Conservation (phyloP, 352 stramenopile species). For the Peronospora tabacina region DNA sequence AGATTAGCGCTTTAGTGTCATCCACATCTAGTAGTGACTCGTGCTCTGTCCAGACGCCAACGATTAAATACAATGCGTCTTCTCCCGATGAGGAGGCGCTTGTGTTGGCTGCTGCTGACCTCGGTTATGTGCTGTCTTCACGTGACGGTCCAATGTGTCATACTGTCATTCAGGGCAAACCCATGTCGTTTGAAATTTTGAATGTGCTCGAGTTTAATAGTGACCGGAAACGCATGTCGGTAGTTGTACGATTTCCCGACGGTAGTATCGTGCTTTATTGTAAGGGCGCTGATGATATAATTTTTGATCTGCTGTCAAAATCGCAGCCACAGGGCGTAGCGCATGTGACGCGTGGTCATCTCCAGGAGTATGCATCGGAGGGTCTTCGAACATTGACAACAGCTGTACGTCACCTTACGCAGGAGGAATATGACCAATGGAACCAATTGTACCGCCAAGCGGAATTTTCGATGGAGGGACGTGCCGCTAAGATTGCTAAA, state of each 20-base stretch:
- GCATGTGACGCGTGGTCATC: conserved; percentile 72
- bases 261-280: conserved; percentile 75
- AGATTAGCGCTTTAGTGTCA: conserved; percentile 35
- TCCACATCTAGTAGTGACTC: conserved; percentile 18
- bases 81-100: conserved; percentile 81
- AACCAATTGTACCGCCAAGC: conserved; percentile 61
- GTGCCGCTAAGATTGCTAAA: conserved; percentile 64
- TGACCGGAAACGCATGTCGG: conserved; percentile 97
- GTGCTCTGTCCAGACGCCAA: conserved; percentile 10
- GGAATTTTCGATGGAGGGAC: conserved; percentile 64
- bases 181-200: conserved; percentile 88
- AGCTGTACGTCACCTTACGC: conserved; percentile 54
- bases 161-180: conserved; percentile 51
- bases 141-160: conserved; percentile 66
- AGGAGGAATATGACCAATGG: conserved; percentile 75
- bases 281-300: conserved; percentile 75
- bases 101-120: conserved; percentile 62
- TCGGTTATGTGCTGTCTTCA: conserved; percentile 59
- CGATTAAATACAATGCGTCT: conserved; percentile 77
- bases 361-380: conserved; percentile 77
- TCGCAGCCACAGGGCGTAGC: conserved; percentile 65
- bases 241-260: conserved; percentile 86
- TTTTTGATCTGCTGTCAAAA: conserved; percentile 67
- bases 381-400: conserved; percentile 70
- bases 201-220: conserved; percentile 98